Conservation (phyloP, 148 eudicot genomes). For the Arctostaphylos glauca region DNA sequence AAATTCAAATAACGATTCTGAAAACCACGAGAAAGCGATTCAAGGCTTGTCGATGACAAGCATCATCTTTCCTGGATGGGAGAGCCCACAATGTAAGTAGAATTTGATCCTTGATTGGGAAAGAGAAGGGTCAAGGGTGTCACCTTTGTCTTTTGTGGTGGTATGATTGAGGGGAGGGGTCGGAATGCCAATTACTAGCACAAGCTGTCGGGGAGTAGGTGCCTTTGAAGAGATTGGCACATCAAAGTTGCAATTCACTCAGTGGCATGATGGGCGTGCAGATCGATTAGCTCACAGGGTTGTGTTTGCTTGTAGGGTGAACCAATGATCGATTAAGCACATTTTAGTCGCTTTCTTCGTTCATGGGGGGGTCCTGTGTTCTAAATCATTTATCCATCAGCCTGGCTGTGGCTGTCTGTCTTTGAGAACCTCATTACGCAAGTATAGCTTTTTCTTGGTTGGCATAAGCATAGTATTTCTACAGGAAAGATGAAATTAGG, state of each 20-base stretch:
- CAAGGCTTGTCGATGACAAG: too few species aligned
- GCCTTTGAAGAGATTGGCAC: not conserved
- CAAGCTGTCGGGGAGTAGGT: not conserved
- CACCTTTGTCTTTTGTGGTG: not conserved
- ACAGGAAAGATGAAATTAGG: not conserved
- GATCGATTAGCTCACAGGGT: not conserved
- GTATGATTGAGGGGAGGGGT: not conserved
- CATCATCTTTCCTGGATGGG: too few species aligned
- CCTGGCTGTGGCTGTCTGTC: not conserved
- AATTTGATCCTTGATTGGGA: not conserved
- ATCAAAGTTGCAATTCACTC: not conserved
- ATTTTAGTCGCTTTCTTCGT: not conserved
- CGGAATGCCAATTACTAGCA: not conserved
- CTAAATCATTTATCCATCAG: not conserved
- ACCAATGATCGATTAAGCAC: not conserved
- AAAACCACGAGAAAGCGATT: too few species aligned
- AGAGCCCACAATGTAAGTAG: not conserved
- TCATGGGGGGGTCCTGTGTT: not conserved
- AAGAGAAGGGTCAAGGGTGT: not conserved
- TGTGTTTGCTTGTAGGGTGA: not conserved
- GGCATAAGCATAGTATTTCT: not conserved
- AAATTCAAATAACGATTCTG: too few species aligned
- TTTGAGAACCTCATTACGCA: not conserved
- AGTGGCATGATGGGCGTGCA: not conserved
- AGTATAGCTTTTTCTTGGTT: not conserved